These are phyloP conservation scores for Trichoderma polysporum DNA, from an alignment of 2,329 filamentous ascomycete species.

Conservation along the genomic window DNA sequence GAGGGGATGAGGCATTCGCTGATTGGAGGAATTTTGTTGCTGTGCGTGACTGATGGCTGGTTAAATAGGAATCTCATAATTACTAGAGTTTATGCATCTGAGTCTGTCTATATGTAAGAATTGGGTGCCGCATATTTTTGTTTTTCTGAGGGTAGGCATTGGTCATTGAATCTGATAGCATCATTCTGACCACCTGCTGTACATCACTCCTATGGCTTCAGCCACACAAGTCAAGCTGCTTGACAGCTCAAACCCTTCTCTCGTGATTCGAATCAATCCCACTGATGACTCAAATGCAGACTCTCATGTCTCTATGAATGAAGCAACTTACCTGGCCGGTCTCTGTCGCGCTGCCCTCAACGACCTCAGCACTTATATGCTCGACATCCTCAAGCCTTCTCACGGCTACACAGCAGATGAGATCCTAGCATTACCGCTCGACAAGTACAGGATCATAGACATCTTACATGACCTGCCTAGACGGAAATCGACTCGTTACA, in stretches of 20 bases:
- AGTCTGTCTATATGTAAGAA: not conserved
- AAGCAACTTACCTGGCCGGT: constrained; percentile 31
- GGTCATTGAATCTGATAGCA: not conserved
- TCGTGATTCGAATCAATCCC: constrained; percentile 18
- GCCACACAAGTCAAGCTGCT: constrained; percentile 34
- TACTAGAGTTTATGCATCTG: not conserved
- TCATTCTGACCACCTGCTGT: not conserved
- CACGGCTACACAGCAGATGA: constrained; percentile 36
- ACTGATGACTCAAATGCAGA: not conserved
- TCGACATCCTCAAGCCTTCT: constrained; percentile 34
- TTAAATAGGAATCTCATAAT: not conserved
- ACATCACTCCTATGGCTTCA: constrained; percentile 31
- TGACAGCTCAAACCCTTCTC: constrained; percentile 22
- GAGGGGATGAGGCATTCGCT: not conserved
- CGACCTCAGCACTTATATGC: constrained; percentile 29
- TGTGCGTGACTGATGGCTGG: not conserved
- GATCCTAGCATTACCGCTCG: constrained; percentile 37
- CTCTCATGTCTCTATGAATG: constrained; percentile 19
- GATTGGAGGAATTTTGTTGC: not conserved
- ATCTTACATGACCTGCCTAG: constrained; percentile 36
- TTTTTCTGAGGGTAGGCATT: not conserved
- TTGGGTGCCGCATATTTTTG: not conserved
- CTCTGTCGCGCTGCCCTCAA: constrained; percentile 34
- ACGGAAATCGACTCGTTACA: constrained; percentile 35
- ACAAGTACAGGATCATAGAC: constrained; percentile 32